A percentile compares a stretch with the other conserved stretches of the same genome.
Evolutionary conservation across 1,284 basidiomycete species (phyloP).

Genomic region (Papiliotrema flavescens): DNA sequence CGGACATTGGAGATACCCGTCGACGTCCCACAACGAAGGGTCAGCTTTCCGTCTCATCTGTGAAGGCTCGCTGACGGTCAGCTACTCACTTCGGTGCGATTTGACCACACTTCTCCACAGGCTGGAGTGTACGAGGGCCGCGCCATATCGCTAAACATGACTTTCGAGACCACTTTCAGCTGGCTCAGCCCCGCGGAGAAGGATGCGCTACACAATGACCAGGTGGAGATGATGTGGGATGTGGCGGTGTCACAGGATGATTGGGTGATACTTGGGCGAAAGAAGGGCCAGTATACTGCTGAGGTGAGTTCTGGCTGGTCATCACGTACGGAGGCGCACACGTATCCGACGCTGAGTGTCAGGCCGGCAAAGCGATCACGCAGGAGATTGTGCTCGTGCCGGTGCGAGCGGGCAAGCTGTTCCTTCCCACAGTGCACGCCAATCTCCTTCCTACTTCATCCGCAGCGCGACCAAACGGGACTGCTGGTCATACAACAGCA

Average conservation of each 20-base stretch:
- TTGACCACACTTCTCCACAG: conserved; percentile 10
- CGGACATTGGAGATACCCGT: conserved; percentile 45
- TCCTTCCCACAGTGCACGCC: conserved; percentile 32
- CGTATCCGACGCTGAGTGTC: conserved; percentile 4
- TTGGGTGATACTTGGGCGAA: conserved; percentile 41
- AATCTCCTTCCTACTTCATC: conserved; percentile 12
- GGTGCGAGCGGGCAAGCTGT: conserved; percentile 34
- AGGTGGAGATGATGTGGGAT: conserved; percentile 30
- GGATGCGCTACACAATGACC: neutral
- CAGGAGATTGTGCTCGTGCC: conserved; percentile 37
- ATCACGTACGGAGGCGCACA: neutral
- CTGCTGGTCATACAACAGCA: neutral
- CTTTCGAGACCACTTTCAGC: conserved; percentile 22
- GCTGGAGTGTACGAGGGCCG: conserved; percentile 39
- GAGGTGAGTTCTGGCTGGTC: conserved; percentile 17
- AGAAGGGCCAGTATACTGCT: conserved; percentile 34
- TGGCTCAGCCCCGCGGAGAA: conserved; percentile 24
- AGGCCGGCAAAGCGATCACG: neutral
- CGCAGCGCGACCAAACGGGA: neutral
- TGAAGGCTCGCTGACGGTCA: conserved; percentile 3
- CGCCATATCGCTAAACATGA: conserved; percentile 29
- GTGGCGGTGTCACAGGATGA: conserved; percentile 35
- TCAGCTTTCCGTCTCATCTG: conserved; percentile 11
- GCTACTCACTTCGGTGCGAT: conserved; percentile 29
- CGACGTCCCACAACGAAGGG: conserved; percentile 41